Conservation (phyloP, 306 rosid genomes). For the Corylus heterophylla region DNA sequence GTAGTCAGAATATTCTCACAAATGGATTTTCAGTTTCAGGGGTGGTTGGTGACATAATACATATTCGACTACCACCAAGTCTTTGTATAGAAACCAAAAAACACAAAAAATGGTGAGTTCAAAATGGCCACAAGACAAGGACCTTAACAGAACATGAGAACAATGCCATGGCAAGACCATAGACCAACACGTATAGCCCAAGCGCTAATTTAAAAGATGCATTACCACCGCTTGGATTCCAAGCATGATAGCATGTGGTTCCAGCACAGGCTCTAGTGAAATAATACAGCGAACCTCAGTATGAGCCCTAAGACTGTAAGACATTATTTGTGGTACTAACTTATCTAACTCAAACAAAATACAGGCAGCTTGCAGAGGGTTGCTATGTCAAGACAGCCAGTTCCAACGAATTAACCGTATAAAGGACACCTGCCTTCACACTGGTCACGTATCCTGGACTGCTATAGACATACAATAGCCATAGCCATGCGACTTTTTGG, state of each 20-base stretch:
- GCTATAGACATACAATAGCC: neutral
- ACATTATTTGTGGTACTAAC: neutral
- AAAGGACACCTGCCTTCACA: neutral
- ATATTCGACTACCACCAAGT: neutral
- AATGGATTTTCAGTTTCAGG: neutral
- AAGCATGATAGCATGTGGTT: neutral
- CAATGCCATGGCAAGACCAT: neutral
- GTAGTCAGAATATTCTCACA: too few relatives aligned
- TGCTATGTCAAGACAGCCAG: neutral
- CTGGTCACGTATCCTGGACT: neutral
- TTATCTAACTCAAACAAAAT: neutral
- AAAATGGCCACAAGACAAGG: neutral
- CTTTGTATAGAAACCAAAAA: neutral
- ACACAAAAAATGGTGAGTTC: neutral
- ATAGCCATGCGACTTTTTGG: too few relatives aligned
- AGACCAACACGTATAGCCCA: neutral
- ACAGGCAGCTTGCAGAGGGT: neutral
- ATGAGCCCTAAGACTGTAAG: neutral
- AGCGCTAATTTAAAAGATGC: neutral
- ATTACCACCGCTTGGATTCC: neutral
- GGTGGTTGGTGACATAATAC: neutral
- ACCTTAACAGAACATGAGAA: neutral
- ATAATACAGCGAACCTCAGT: neutral
- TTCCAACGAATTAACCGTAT: neutral
- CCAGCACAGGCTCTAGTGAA: neutral